Evolutionary conservation across 768 basidiomycete species (phyloP), one percentile per base, ranked within the genome.

Genomic region (Pisolithus marmoratus): DNA sequence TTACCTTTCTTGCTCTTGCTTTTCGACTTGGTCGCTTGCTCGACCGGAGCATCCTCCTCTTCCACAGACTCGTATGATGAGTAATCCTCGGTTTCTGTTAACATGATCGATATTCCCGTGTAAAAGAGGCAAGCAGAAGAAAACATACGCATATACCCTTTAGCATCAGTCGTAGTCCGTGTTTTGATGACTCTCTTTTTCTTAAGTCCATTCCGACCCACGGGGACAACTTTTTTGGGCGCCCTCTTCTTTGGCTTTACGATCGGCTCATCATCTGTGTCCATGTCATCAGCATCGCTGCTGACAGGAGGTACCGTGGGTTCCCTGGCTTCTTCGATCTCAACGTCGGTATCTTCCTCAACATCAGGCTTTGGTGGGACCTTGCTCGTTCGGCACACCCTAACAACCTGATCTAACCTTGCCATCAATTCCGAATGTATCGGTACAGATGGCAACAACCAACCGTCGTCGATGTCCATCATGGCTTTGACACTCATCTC

Each of bases 381-480:
- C 19, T 43, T 58, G 19, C 41, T 41, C 0, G 54, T 26, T 61
- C 64, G 49, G 40, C 62, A 50, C 4, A 52, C 62, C 5, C 49
- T 58, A 31, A 66, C 52, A 23, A 70, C 64, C 52, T 60, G 49
- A 8, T 66, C 66, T 70, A 26, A 15, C 3, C 19, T 17, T 12
- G 2, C 0, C n/a, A 24, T 67, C 43, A 57, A 38, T 24, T 11
- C 31, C 1, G 47, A n/a, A 57, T 3, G 1, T 62, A 60, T 15
- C 64, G 58, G 11, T 8, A 8, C 0, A 9, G 23, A 8, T 23
- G 7, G 60, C 60, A 12, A 72, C 68, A 42, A 60, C 71, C 15
- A 54, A 85, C 87, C 81, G 59, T 89, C 87, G 51, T 87, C 86
- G 49, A 88, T 76, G 47, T 90, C 87, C 86, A 88, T 87, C 73